Base-by-base conservation (phyloP, 2,329 filamentous ascomycete genomes). In the Podosphaera aphanis region DNA sequence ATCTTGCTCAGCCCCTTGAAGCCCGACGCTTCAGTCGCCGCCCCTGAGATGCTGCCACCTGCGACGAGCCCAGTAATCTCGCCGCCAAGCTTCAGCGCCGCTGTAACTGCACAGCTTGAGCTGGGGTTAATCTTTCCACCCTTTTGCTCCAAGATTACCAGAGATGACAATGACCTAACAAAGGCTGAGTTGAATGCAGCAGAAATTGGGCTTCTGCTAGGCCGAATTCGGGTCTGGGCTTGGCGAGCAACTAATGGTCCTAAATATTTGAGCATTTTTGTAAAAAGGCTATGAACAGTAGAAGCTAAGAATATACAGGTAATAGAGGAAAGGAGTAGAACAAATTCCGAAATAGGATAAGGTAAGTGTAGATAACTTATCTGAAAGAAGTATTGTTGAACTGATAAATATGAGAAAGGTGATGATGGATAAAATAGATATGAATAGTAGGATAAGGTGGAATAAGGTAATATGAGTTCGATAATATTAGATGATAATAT, bases 1-100 rank as follows among this genome's bases (percentile, higher is more conserved):
- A 98, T 74, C 69, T 94, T 95, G 56, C 93, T 84, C 36, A 98
- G 65, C 23, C 90, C 90, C 52, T 83, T 76, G 35, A 93, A 78
- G 65, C 93, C 93, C 51, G 85, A 81, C 20, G 82, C 85, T 64
- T 92, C 77, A 47, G 82, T 77, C 45, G 86, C 90, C 5, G 77
- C 79, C 46, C 63, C 59, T 64, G 85, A 83, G 53, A 81, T 77
- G 56, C 76, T 80, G 56, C 69, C 73, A 21, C 90, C 90, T 27
- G 90, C 90, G 45, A 95, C 66, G 56, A 98, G 90, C 15, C 72
- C 90, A 51, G 88, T 86, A 44, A 98, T 70, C 5, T 80, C 66
- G 3, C 86, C 88, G 47, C 88, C 88, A 6, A 95, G 65, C 62
- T 86, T 86, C 62, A 79, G 73, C 18, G 85, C 88, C 7, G 90